A percentile compares a stretch with the other conserved stretches of the same genome.
Evolutionary conservation across 345 rosid species (phyloP).

Genomic region (Ceriops tagal): DNA sequence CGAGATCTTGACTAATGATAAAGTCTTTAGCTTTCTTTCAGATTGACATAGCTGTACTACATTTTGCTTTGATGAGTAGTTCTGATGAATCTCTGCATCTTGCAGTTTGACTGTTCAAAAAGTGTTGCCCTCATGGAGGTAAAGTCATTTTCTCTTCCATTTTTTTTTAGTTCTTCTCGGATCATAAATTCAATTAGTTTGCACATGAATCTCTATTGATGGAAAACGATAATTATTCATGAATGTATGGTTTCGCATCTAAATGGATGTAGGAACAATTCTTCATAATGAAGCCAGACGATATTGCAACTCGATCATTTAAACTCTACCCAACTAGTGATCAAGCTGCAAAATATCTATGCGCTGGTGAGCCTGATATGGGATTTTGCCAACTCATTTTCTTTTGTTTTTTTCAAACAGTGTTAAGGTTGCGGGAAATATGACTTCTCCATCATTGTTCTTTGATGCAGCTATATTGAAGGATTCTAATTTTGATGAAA

Average conservation of each 20-base stretch:
- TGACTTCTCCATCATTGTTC: constrained; percentile 16
- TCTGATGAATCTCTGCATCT: constrained; percentile 14
- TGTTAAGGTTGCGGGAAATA: not conserved
- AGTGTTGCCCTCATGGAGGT: constrained; percentile 79
- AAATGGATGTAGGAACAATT: constrained; percentile 69
- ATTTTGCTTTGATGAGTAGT: not conserved
- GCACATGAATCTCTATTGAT: not conserved
- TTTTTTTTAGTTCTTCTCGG: not conserved
- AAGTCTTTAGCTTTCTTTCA: too few relatives aligned
- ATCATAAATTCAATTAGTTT: too few relatives aligned
- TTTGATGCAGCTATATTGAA: constrained; percentile 66
- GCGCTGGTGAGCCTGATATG: constrained; percentile 48
- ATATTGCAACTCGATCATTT: constrained; percentile 53
- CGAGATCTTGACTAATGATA: too few relatives aligned
- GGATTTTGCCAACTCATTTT: not conserved
- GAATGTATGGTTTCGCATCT: not conserved
- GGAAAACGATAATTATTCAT: not conserved
- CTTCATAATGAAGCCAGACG: constrained; percentile 77
- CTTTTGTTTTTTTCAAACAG: not conserved
- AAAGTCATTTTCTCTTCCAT: not conserved
- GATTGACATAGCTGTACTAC: too few relatives aligned
- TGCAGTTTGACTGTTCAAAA: constrained; percentile 82
- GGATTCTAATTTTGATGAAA: constrained; percentile 80
- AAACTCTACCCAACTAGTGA: constrained; percentile 76
- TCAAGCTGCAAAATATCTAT: constrained; percentile 73